Conservation (phyloP, 2,329 filamentous ascomycete species). For the Calonectria hongkongensis region DNA sequence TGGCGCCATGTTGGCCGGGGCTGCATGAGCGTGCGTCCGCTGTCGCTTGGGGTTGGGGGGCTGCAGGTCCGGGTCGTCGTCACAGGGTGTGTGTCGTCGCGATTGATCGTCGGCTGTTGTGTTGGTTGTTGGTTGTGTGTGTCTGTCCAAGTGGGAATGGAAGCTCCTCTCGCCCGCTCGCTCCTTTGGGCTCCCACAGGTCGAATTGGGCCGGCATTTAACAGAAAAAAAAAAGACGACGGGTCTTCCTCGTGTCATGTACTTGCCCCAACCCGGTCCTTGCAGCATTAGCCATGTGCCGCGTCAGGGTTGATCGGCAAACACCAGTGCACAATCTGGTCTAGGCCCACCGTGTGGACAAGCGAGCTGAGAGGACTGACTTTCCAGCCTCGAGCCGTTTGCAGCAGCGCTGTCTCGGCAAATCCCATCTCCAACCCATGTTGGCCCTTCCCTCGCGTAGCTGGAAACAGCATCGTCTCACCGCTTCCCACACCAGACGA, state of each 20-base stretch:
- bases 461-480: conserved; percentile 11
- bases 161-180: not conserved
- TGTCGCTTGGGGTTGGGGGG: not conserved
- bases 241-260: not conserved
- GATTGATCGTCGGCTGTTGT: not conserved
- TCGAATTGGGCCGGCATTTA: conserved; percentile 20
- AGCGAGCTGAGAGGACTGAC: conserved; percentile 1
- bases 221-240: conserved; percentile 3
- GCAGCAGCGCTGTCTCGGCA: not conserved
- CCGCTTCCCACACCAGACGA: conserved; percentile 5
- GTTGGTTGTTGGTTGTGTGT: conserved; percentile 6
- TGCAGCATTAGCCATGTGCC: conserved; percentile 16
- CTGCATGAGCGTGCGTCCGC: conserved; percentile 29
- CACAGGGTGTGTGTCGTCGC: not conserved
- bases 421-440: not conserved
- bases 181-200: not conserved
- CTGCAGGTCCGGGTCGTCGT: conserved; percentile 2
- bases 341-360: conserved; percentile 13
- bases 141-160: conserved; percentile 9
- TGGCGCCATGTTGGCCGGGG: conserved; percentile 41
- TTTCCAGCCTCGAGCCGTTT: not conserved
- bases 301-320: conserved; percentile 26
- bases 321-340: conserved; percentile 23
- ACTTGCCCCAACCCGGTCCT: not conserved
- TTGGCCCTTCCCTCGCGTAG: not conserved